A percentile compares a stretch with the other conserved stretches of the same genome.
phyloP scores from a whole-genome alignment of 139 green algal genomes.

The Pseudopediastrum boryanum region DNA sequence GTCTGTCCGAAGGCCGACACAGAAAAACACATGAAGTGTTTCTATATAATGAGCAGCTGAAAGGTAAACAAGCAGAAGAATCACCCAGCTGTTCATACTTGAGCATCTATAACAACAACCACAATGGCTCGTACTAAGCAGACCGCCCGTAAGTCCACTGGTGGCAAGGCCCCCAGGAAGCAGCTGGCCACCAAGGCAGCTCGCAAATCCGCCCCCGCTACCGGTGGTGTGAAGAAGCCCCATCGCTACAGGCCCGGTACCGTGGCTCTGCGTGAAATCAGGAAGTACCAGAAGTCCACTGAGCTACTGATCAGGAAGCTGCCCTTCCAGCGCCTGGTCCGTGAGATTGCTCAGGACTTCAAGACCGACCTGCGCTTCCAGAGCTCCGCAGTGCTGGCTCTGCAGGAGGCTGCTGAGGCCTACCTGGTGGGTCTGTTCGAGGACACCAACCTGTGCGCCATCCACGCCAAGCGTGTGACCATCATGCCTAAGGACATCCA shows the following conservation, averaged over 20 bases:
- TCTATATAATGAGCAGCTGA: too few species aligned
- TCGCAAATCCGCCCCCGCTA: slow-evolving; percentile 90
- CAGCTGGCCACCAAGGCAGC: slow-evolving; percentile 89
- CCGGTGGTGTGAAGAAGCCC: slow-evolving; percentile 91
- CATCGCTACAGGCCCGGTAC: slow-evolving; percentile 91
- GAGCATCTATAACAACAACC: too few species aligned
- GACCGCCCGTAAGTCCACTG: too few species aligned
- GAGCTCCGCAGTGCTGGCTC: slow-evolving; percentile 87
- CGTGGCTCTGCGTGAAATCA: slow-evolving; percentile 91
- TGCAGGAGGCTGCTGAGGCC: slow-evolving; percentile 96
- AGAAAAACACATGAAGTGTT: too few species aligned
- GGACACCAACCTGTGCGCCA: slow-evolving; percentile 96
- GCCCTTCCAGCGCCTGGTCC: slow-evolving; percentile 95
- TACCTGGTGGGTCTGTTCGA: slow-evolving; percentile 98
- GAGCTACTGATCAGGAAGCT: slow-evolving; percentile 96
- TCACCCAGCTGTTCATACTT: too few species aligned
- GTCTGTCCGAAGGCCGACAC: too few species aligned
- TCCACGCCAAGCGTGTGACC: slow-evolving; percentile 93
- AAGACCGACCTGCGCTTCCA: slow-evolving; percentile 99
- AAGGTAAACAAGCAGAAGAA: too few species aligned
- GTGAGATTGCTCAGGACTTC: slow-evolving; percentile 99
- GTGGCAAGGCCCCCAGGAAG: too few species aligned
- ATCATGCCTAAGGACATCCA: slow-evolving; percentile 70
- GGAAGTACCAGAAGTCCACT: slow-evolving; percentile 95
- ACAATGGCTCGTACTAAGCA: too few species aligned